Conservation (phyloP, 257 asterid genomes). For the Capsicum chinense region DNA sequence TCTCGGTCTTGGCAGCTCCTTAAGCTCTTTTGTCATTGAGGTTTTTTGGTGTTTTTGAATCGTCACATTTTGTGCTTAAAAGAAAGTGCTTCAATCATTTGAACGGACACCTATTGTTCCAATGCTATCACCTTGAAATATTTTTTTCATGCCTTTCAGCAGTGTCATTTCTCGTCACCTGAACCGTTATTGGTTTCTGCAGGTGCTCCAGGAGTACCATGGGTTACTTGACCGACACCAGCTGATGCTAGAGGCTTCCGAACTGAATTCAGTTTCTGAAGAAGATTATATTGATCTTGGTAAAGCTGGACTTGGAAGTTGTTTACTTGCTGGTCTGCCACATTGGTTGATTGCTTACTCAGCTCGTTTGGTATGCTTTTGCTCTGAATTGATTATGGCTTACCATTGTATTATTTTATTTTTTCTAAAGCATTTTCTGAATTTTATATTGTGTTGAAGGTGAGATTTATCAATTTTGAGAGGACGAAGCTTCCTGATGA, state of each 20-base stretch:
- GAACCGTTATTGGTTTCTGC: conserved; percentile 32
- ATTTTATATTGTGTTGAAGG: conserved; percentile 55
- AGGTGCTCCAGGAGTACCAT: conserved; percentile 89
- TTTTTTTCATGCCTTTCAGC: conserved; percentile 13
- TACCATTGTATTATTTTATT: not conserved
- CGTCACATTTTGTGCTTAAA: not conserved
- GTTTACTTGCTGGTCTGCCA: conserved; percentile 97
- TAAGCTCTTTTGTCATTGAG: not conserved
- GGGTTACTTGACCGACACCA: conserved; percentile 87
- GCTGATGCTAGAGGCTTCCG: conserved; percentile 92
- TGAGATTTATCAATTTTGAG: conserved; percentile 95
- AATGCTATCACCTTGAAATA: not conserved
- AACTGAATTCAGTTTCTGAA: conserved; percentile 85
- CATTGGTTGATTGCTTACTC: conserved; percentile 95
- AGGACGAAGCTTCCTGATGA: conserved; percentile 86
- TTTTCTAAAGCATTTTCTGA: conserved; percentile 27
- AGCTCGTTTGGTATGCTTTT: conserved; percentile 77
- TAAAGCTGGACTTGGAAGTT: conserved; percentile 97
- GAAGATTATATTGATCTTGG: conserved; percentile 92
- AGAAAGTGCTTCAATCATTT: not conserved
- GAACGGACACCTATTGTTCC: not conserved
- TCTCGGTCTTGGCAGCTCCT: conserved; percentile 4
- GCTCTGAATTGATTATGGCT: conserved; percentile 23
- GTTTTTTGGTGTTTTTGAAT: not conserved
- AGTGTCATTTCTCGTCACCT: conserved; percentile 26